phyloP scores from a whole-genome alignment of 2,329 filamentous ascomycete genomes.

The Lachnellula willkommii region DNA sequence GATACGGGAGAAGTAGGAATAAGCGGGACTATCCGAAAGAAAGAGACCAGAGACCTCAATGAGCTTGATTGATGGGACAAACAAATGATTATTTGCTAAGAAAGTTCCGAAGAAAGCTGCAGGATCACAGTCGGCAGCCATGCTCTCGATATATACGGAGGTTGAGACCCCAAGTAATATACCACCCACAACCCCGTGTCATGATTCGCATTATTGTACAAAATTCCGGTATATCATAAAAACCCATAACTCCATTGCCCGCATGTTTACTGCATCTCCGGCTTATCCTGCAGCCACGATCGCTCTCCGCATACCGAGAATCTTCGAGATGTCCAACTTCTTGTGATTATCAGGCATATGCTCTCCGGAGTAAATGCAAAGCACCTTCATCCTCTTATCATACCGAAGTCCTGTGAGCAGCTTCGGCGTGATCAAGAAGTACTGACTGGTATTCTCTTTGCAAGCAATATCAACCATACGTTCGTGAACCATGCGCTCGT shows the following conservation, averaged over 20 bases:
- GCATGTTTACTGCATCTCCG: too few relatives aligned
- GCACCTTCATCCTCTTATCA: slow-evolving; percentile 83
- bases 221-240: not conserved
- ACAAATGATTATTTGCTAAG: too few relatives aligned
- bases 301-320: slow-evolving; percentile 24
- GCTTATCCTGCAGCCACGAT: slow-evolving; percentile 22
- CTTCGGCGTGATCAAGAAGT: slow-evolving; percentile 98
- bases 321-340: slow-evolving; percentile 28
- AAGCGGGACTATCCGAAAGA: too few relatives aligned
- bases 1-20: too few relatives aligned
- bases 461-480: slow-evolving; percentile 98
- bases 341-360: slow-evolving; percentile 50
- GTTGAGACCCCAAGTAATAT: not conserved
- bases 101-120: too few relatives aligned
- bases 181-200: not conserved
- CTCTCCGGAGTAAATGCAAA: slow-evolving; percentile 90
- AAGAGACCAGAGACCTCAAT: too few relatives aligned
- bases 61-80: too few relatives aligned
- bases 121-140: too few relatives aligned
- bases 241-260: not conserved
- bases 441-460: slow-evolving; percentile 70
- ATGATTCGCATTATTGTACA: not conserved
- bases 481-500: slow-evolving; percentile 96
- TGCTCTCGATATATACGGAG: too few relatives aligned
- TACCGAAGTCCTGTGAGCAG: slow-evolving; percentile 80